Percentiles rank a stretch among this genome's conserved stretches.
These are phyloP conservation scores for Ploettnerulaceae sp. DNA, from an alignment of 2,329 filamentous ascomycete species.

Conservation along the genomic window DNA sequence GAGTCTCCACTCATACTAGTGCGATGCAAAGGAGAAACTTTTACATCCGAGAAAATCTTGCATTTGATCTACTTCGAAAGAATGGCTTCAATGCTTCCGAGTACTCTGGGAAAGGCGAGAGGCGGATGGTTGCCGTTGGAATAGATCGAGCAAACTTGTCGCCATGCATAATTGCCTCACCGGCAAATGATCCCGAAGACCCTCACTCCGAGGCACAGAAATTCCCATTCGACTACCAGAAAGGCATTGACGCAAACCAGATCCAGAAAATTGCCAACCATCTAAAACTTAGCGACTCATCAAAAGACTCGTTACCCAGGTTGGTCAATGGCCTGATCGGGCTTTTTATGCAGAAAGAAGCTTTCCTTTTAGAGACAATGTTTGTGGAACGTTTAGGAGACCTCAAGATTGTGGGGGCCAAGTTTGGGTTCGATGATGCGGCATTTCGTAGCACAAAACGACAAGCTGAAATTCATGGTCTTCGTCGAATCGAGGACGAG, in stretches of 20 bases:
- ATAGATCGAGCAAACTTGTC: constrained; percentile 58
- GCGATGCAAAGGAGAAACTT: constrained; percentile 45
- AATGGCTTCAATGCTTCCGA: constrained; percentile 42
- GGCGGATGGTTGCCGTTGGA: constrained; percentile 55
- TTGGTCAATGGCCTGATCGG: constrained; percentile 51
- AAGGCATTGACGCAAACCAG: constrained; percentile 42
- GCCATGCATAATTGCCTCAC: constrained; percentile 60
- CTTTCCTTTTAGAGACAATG: constrained; percentile 52
- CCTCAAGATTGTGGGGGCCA: constrained; percentile 48
- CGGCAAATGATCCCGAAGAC: constrained; percentile 37
- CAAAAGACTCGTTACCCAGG: constrained; percentile 41
- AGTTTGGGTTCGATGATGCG: constrained; percentile 66
- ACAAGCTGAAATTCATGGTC: constrained; percentile 54
- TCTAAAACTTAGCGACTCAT: constrained; percentile 43
- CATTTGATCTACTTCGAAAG: constrained; percentile 50
- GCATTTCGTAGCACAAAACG: constrained; percentile 58
- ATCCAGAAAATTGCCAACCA: constrained; percentile 42
- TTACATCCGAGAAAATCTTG: constrained; percentile 50
- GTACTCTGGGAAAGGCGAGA: constrained; percentile 35
- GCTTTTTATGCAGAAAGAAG: constrained; percentile 61
- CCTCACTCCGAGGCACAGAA: constrained; percentile 41
- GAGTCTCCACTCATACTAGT: neutral
- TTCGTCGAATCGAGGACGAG: constrained; percentile 48
- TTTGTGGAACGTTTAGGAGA: constrained; percentile 39
- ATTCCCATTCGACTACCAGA: constrained; percentile 59